Evolutionary conservation across 352 stramenopile genomes (phyloP), one percentile per base, ranked within the genome.

Genomic region (Pythium monospermum): DNA sequence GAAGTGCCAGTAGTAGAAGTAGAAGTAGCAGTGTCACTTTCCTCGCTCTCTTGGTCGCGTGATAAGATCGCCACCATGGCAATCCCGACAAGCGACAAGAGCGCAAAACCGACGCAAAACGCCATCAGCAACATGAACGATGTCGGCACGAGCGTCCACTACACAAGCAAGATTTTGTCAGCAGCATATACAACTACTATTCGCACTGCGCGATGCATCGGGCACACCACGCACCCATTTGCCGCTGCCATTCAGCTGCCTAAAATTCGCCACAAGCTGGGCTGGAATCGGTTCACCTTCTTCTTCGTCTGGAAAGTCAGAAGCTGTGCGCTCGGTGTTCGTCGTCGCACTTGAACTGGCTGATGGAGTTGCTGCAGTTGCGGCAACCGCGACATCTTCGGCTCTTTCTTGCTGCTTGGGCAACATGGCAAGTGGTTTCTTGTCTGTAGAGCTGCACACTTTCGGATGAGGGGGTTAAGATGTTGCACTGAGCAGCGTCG

Each of bases 41-140:
- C n/a, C n/a, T n/a, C n/a, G n/a, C n/a, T n/a, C n/a, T n/a, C n/a
- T n/a, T n/a, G n/a, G n/a, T n/a, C n/a, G n/a, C n/a, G n/a, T n/a
- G n/a, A 8, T 8, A 35, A 35, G 13, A 35, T 13, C 1, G 57
- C 57, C 39, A 64, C 38, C 16, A 65, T 15, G 21, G 52, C 33
- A 8, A 75, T 46, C 12, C 19, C 48, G 4, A 67, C 13, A 3
- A 75, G 36, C 7, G 62, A 67, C 1, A 71, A 19, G 49, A 64
- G 15, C 19, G 63, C 55, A 36, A 75, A 67, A n/a, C 36, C 49
- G 31, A 69, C 36, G 53, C 61, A 59, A 28, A 70, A 64, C 16
- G 35, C 19, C 15, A 67, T 46, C 22, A 71, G 21, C 0, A 30
- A 21, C 15, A 74, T 38, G 35, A 74, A 71, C 23, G 59, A 44